Evolutionary conservation across 179 eudicot genomes (phyloP).

Genomic region (Spergularia azorica): DNA sequence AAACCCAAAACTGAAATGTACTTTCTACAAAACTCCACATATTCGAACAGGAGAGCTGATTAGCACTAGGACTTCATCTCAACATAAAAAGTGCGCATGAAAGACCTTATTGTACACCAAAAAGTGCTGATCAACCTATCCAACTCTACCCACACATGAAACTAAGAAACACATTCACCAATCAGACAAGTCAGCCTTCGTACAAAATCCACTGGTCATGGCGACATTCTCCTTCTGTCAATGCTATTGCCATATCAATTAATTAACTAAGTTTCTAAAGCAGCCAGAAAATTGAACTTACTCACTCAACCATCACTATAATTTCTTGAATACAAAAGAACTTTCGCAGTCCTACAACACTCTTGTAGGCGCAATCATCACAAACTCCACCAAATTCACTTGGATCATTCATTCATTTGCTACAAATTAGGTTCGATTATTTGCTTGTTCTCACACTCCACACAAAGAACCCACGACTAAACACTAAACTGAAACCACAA

Average conservation of each 20-base stretch:
- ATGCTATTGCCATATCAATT: not conserved
- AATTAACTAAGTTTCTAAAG: not conserved
- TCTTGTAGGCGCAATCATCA: constrained; percentile 11
- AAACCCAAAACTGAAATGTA: no score
- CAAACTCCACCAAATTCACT: not conserved
- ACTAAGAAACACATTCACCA: no score
- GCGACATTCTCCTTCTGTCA: not conserved
- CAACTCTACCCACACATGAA: no score
- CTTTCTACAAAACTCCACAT: no score
- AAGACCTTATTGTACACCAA: no score
- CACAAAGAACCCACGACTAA: not conserved
- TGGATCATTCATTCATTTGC: not conserved
- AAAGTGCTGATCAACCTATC: no score
- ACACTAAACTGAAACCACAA: not conserved
- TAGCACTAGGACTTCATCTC: no score
- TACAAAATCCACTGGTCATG: not conserved
- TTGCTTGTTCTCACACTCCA: not conserved
- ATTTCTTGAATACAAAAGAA: not conserved
- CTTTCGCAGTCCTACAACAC: not conserved
- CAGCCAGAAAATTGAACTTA: not conserved
- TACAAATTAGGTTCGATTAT: not conserved
- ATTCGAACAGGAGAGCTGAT: no score
- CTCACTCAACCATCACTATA: constrained; percentile 2
- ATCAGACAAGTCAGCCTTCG: no score
- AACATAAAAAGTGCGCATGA: no score